Evolutionary conservation across 2,329 filamentous ascomycete species (phyloP).

Genomic region (Aureobasidium leucospermi): DNA sequence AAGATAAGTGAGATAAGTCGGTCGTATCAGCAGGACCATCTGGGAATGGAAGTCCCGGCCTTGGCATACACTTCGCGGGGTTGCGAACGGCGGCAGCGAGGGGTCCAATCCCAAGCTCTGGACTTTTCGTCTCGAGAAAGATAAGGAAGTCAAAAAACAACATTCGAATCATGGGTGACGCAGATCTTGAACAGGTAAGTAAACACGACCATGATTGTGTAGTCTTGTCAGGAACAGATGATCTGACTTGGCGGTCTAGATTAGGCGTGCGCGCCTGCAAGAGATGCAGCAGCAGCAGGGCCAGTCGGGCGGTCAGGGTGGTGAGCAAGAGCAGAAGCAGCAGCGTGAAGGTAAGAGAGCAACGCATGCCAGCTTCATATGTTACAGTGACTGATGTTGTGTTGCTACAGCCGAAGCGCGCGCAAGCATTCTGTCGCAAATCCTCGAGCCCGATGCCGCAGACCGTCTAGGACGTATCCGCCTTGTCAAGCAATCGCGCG

Average conservation of each 20-base stretch:
- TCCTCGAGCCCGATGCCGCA: slow-evolving; percentile 87
- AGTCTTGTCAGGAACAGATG: neutral
- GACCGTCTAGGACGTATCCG: slow-evolving; percentile 91
- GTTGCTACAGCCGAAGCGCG: slow-evolving; percentile 58
- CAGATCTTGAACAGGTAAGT: slow-evolving; percentile 56
- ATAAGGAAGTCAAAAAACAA: neutral
- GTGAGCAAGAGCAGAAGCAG: slow-evolving; percentile 55
- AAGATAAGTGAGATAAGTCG: neutral
- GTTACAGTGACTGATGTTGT: neutral
- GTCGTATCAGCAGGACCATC: neutral
- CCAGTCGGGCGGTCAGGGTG: slow-evolving; percentile 40
- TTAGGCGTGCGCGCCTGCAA: slow-evolving; percentile 83
- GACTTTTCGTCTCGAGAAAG: slow-evolving; percentile 8
- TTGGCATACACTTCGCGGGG: slow-evolving; percentile 4
- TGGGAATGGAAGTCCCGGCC: neutral
- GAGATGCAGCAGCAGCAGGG: slow-evolving; percentile 73
- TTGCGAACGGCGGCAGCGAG: neutral
- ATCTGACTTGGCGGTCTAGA: slow-evolving; percentile 44
- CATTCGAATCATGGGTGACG: slow-evolving; percentile 49
- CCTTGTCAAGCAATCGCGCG: slow-evolving; percentile 88
- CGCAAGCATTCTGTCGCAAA: slow-evolving; percentile 74
- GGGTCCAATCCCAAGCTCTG: neutral
- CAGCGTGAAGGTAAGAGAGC: slow-evolving; percentile 31
- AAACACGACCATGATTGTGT: neutral
- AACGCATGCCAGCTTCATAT: neutral